Base-by-base conservation (phyloP, 768 basidiomycete genomes). In the Russula brevipes region DNA sequence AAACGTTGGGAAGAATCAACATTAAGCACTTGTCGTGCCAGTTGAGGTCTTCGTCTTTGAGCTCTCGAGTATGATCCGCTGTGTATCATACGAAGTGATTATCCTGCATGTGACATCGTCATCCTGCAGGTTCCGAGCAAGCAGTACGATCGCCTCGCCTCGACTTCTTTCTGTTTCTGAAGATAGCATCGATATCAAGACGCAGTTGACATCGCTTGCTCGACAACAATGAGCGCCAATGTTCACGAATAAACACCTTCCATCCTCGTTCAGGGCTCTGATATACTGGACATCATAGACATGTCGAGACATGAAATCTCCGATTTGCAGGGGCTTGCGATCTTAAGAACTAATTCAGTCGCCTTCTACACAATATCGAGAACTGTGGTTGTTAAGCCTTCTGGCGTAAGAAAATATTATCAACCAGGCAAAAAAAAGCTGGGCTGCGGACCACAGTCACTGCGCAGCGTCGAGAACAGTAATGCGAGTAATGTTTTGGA, bases 281-380 rank as follows among this genome's bases (percentile, higher is more conserved):
- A 24, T 6, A 78, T 73, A 46, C 66, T 83, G 69, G 14, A 74
- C 68, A 30, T 85, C 74, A 76, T 94, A 93, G 4, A 93, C 77
- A 60, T 77, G 77, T 59, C 80, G 69, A 19, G 89, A 91, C 44
- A 94, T 87, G 49, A 91, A 84, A 4, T 77, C 68, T 30, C 90
- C 89, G 77, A 91, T 86, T 66, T 89, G 83, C 54, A 85, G 83
- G 57, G 91, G 91, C 89, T 93, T 91, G 0, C 91, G 84, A 67
- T 93, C 91, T 93, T 60, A 41, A n/a, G 19, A 24, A 52, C 42
- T 35, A 49, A 33, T 36, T 59, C 39, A 49, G 60, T 66, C 24
- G 24, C 24, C 24, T 24, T 24, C 24, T 24, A 1, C 24, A 24
- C 24, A 24, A 24, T 24, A 24, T 24, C 24, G 24, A 24, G 24